Base-by-base conservation (phyloP, 768 basidiomycete species). In the Boletus subcaerulescens region DNA sequence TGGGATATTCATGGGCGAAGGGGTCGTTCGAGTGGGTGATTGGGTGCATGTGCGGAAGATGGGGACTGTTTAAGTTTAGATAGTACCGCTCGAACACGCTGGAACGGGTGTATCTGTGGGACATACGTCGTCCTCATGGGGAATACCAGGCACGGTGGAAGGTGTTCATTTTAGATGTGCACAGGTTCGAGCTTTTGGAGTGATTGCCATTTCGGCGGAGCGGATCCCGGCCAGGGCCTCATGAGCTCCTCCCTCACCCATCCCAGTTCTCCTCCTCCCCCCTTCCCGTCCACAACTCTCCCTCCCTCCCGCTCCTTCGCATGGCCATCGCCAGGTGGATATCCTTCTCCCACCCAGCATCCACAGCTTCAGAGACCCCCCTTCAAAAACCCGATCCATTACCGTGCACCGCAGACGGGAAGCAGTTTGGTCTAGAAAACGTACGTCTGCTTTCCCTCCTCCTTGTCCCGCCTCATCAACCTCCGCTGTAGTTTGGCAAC, bases 401-500 rank as follows among this genome's bases (percentile, higher is more conserved):
- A 57, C 75, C 78, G 45, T 76, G 82, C 15, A 59, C 64, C 31
- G 83, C 90, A 53, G 89, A 91, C 72, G 82, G 81, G 55, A 93
- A 93, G 79, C 87, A 85, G 67, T 96, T 95, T 77, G 96, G 96
- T n/a, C 77, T 97, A 50, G 96, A 97, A 79, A 98, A 98, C 71
- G 93, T 95, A 71, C 66, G 93, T 82, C 18, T 20, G 43, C 39
- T 43, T 46, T 26, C 50, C n/a, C 44, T 44, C 29, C 6, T 48
- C 31, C 44, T 20, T 13, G 47, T 54, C 50, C 38, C 50, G 24
- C 39, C 51, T 65, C 40, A 62, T 48, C 57, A 26, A 22, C 10
- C 47, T n/a, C 26, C 39, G 22, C 18, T 49, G 18, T 60, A 96
- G 93, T 97, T 96, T 76, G 94, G 93, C 39, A 98, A 98, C 70